Base-by-base conservation (phyloP, 2,329 filamentous ascomycete genomes). In the Colletotrichum tropicale region DNA sequence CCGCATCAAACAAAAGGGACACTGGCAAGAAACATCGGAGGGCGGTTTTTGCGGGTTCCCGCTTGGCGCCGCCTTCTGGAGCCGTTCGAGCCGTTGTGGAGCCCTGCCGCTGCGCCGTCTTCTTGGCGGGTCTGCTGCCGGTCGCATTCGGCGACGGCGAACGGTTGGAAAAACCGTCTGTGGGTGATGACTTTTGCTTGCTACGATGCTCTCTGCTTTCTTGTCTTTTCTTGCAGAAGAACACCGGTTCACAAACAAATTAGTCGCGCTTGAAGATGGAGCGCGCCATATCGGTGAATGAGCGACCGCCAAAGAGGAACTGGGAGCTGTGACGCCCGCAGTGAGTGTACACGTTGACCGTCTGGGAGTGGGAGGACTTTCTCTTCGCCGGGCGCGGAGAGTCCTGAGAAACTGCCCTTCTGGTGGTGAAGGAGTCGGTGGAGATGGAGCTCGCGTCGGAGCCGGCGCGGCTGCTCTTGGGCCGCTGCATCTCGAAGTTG, bases 311-410 rank as follows among this genome's bases (percentile, higher is more conserved):
- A 76, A 91, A 89, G 16, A 91, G 82, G 74, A 86, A 89, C 78
- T 91, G 88, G 78, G 90, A 86, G 52, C 88, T 88, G 81, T 91
- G 89, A 16, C 89, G 85, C 16, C 89, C 89, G 76, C 89, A 91
- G 74, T 89, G 88, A 43, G 89, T 90, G 81, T 90, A 86, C 56
- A 88, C 85, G 76, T 91, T 91, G 78, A 87, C 85, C 10, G 84
- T 85, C 64, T 73, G 24, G 84, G 85, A 77, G 76, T 83, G 83
- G 21, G 84, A 79, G 8, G 80, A 78, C 71, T 82, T 84, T 73
- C 83, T 79, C 58, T 79, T 79, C 52, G 81, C 80, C 21, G 81
- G 61, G 30, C 74, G 70, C 34, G 74, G 70, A 16, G 71, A 66
- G 66, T 76, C 74, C 8, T 77, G 71, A 6, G 73, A 73, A 15